These are phyloP conservation scores for Cyclocybe aegerita DNA, from an alignment of 768 basidiomycete species.

Conservation along the genomic window DNA sequence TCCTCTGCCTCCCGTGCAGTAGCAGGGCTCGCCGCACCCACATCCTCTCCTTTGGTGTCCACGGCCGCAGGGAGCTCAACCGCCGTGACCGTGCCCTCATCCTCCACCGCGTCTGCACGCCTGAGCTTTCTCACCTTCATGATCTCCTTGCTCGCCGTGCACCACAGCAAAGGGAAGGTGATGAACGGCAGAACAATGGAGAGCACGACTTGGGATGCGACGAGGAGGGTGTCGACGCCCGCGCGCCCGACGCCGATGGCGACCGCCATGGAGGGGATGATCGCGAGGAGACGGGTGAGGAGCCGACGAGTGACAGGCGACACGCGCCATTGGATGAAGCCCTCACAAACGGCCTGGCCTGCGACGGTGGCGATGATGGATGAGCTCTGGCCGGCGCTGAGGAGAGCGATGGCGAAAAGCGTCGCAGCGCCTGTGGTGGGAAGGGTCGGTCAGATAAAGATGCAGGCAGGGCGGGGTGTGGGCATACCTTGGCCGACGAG, in stretches of 20 bases:
- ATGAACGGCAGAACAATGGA: slow-evolving; percentile 85
- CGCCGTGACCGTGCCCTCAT: not conserved
- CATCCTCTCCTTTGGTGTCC: slow-evolving; percentile 3
- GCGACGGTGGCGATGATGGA: slow-evolving; percentile 88
- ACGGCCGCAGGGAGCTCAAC: slow-evolving; percentile 1
- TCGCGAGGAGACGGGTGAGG: slow-evolving; percentile 75
- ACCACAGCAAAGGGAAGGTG: slow-evolving; percentile 75
- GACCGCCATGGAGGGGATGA: slow-evolving; percentile 81
- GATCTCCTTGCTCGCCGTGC: slow-evolving; percentile 68
- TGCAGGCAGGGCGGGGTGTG: not conserved
- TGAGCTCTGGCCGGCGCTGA: slow-evolving; percentile 84
- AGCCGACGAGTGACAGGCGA: slow-evolving; percentile 79
- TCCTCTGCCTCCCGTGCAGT: slow-evolving; percentile 12
- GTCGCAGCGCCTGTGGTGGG: slow-evolving; percentile 63
- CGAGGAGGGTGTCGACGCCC: slow-evolving; percentile 79
- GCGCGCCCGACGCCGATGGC: slow-evolving; percentile 66
- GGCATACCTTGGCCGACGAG: slow-evolving; percentile 65
- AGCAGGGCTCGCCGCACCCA: not conserved
- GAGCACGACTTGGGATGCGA: slow-evolving; percentile 82
- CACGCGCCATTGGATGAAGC: slow-evolving; percentile 84
- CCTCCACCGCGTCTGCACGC: slow-evolving; percentile 14
- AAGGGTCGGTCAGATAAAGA: not conserved
- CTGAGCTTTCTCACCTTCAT: slow-evolving; percentile 63
- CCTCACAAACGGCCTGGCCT: slow-evolving; percentile 89
- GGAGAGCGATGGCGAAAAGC: slow-evolving; percentile 85